Percentiles rank a stretch among this genome's conserved stretches.
Conservation (phyloP, 1,284 basidiomycete genomes). For the Ganoderma sinense region DNA sequence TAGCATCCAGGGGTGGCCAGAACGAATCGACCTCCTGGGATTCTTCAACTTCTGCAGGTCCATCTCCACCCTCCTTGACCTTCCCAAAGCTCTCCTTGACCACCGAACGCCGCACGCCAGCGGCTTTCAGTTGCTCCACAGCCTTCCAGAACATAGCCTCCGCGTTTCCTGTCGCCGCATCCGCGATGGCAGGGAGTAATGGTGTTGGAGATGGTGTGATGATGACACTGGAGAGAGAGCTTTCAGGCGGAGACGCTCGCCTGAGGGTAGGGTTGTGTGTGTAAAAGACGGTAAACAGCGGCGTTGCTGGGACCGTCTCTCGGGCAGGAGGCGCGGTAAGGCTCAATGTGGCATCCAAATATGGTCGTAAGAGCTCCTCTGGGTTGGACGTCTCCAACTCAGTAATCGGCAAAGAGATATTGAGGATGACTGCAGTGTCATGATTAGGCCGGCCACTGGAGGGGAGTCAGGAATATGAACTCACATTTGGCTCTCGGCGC, state of each 20-base stretch:
- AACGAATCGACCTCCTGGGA: slow-evolving; percentile 39
- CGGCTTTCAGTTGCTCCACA: slow-evolving; percentile 34
- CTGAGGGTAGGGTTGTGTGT: slow-evolving; percentile 46
- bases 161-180: slow-evolving; percentile 63
- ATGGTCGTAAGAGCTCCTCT: slow-evolving; percentile 63
- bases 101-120: slow-evolving; percentile 22
- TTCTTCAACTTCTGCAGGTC: slow-evolving; percentile 16
- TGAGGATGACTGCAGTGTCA: slow-evolving; percentile 48
- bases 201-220: slow-evolving; percentile 48
- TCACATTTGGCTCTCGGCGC: slow-evolving; percentile 86
- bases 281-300: slow-evolving; percentile 66
- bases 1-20: slow-evolving; percentile 43
- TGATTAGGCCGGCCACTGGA: slow-evolving; percentile 47
- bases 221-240: slow-evolving; percentile 39
- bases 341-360: slow-evolving; percentile 58
- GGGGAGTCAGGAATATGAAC: slow-evolving; percentile 33
- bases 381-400: slow-evolving; percentile 40
- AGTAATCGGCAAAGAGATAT: slow-evolving; percentile 61
- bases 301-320: slow-evolving; percentile 34
- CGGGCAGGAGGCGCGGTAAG: slow-evolving; percentile 37
- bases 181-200: slow-evolving; percentile 61
- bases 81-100: neutral
- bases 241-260: slow-evolving; percentile 6
- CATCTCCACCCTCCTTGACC: slow-evolving; percentile 11
- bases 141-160: slow-evolving; percentile 70